A percentile compares a stretch with the other conserved stretches of the same genome.
These are phyloP conservation scores for Lasiosphaeria miniovina DNA, from an alignment of 495 filamentous ascomycete species.

Conservation along the genomic window DNA sequence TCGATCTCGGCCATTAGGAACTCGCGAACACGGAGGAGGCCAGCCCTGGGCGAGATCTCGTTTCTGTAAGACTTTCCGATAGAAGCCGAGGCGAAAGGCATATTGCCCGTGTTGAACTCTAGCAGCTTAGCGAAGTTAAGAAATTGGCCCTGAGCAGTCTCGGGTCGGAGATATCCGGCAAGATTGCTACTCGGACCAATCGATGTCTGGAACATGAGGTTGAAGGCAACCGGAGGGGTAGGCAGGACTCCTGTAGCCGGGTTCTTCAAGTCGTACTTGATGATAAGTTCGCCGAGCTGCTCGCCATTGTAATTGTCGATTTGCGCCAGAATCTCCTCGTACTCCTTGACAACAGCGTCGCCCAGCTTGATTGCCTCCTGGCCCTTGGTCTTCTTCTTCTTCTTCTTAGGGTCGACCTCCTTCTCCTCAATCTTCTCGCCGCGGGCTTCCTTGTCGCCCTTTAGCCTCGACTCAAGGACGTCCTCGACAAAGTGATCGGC, in stretches of 20 bases:
- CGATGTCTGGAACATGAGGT: slow-evolving; percentile 75
- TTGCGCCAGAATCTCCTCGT: slow-evolving; percentile 67
- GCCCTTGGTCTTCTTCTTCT: slow-evolving; percentile 57
- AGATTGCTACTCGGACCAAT: slow-evolving; percentile 64
- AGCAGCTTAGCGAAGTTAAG: slow-evolving; percentile 71
- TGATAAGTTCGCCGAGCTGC: slow-evolving; percentile 67
- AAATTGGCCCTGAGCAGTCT: slow-evolving; percentile 76
- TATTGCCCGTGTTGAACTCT: slow-evolving; percentile 70
- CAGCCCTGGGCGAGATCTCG: slow-evolving; percentile 71
- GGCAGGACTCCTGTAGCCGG: slow-evolving; percentile 58
- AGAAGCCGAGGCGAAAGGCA: slow-evolving; percentile 76
- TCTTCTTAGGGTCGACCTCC: slow-evolving; percentile 43
- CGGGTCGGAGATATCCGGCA: slow-evolving; percentile 64
- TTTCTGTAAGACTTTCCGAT: slow-evolving; percentile 80
- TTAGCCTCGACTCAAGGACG: slow-evolving; percentile 77
- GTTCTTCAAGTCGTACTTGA: slow-evolving; percentile 68
- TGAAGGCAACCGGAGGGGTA: slow-evolving; percentile 64
- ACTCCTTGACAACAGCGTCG: slow-evolving; percentile 65
- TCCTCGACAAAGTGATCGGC: slow-evolving; percentile 96
- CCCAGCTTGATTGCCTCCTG: slow-evolving; percentile 60
- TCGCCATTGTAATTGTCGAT: slow-evolving; percentile 75
- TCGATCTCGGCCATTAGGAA: slow-evolving; percentile 85
- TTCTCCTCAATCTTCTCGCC: slow-evolving; percentile 66
- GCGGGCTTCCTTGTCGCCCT: slow-evolving; percentile 75
- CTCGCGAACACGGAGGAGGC: slow-evolving; percentile 74